Evolutionary conservation across 2,329 filamentous ascomycete species (phyloP), one percentile per base, ranked within the genome.

Genomic region (Cercospora zeina): DNA sequence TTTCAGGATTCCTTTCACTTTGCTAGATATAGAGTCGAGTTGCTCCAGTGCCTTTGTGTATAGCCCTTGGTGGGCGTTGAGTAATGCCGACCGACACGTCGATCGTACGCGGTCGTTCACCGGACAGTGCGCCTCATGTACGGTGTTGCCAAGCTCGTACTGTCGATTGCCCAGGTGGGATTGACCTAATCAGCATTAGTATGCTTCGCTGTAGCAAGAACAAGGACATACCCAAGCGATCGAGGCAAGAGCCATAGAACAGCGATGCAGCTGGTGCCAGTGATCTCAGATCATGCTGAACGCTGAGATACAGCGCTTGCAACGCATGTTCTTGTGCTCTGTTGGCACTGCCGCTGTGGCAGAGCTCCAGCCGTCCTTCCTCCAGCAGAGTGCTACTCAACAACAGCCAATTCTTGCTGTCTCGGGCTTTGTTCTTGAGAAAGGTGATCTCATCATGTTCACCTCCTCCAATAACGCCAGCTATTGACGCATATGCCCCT

Each of bases 371-470:
- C 73, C 93, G 96, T 2, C 92, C 91, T 75, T 97, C 93, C 69
- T 89, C 92, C 58, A 96, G 81, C 13, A 96, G 79, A 1, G 91
- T 90, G 1, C 91, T 92, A 72, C 89, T 91, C 78, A 93, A 86
- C 2, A 97, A 79, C 57, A 87, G 87, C 85, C 90, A 95, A 85
- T 95, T 93, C 59, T 90, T 90, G 0, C 86, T 85, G 72, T 97
- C 93, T 71, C 88, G 92, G 14, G 93, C 90, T 74, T 95, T 95
- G 14, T 87, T 85, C 66, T 93, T 91, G 39, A 97, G 82, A 70
- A 95, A 97, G 0, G 86, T 83, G 6, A 97, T 82, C 0, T 87
- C 91, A 72, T 97, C 92, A 67, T 89, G 89, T 58, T 92, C 90
- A 19, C 64, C 64, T 11, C 62, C 64, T 21, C 71, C 71, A 11